Base-by-base conservation (phyloP, 306 rosid genomes). In the Lathyrus oleraceus region DNA sequence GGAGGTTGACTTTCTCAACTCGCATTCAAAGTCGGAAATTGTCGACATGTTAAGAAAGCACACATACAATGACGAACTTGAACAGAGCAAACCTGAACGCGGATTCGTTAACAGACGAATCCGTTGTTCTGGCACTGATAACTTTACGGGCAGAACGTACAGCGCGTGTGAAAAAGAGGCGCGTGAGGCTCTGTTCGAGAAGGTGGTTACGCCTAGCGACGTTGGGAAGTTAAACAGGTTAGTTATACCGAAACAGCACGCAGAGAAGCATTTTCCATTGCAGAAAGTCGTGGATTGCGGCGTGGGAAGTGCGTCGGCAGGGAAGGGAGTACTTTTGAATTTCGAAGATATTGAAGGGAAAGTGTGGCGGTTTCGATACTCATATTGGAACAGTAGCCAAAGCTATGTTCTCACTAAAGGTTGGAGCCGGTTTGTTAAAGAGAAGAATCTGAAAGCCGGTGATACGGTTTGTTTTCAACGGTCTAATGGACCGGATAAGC, bases 401-500 rank as follows among this genome's bases (percentile, higher is more conserved):
- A 94, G 98, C 69, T 94, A 94, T 32, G 98, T 94, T 61, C 57
- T 94, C 7, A 94, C 99, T 0, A 94, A 94, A 49, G 99, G 99
- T 1, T 94, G 99, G 99, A 90, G 95, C 89, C 86, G 99, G 79
- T 94, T 94, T 83, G 99, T 94, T 21, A 94, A 88, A 66, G 99
- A 94, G 72, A 94, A 94, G 86, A 83, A 76, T 21, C 80, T 94
- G 3, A 88, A 81, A 76, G 92, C 99, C 78, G 99, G 99, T 9
- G 97, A 94, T 83, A 80, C 86, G 75, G 97, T 94, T 25, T 72
- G 84, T 32, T 94, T 94, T 21, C 84, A 85, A 35, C 75, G 90
- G 6, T 90, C 97, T 10, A 85, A 87, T 43, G 97, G 92, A 10
- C 89, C 82, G 58, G 97, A 88, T 23, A 71, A 62, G 52, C 97